Base-by-base conservation (phyloP, 1,284 basidiomycete genomes). In the Lentinula novae-zelandiae region DNA sequence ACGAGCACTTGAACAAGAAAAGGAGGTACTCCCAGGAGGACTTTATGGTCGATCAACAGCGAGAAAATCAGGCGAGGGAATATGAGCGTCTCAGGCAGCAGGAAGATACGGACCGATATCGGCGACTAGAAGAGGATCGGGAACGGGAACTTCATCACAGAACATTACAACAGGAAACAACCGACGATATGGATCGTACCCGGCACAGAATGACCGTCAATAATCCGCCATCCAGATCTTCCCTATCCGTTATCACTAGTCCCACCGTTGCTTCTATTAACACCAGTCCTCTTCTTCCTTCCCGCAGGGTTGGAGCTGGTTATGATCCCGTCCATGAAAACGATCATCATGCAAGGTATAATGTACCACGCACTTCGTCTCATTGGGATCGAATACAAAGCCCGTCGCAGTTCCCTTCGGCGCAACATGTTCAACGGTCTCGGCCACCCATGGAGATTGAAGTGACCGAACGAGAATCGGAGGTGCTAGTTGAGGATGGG, bases 321-420 rank as follows among this genome's bases (percentile, higher is more conserved):
- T 63, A 63, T 55, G 62, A 63, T 39, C 62, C 62, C 33, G 62
- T 63, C 22, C 62, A 63, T 56, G 62, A 63, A 49, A 60, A 53
- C 46, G 54, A 60, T 54, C 49, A 51, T 39, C 31, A 38, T 42
- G 40, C 58, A 31, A 20, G 5, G n/a, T 9, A 20, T 10, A 46
- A 17, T 12, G 17, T 22, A 8, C 9, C 44, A 3, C 55, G 38
- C 36, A 20, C 40, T 31, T 52, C 49, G 9, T 44, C 57, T 31
- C 38, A 40, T 42, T 54, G 53, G 53, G 53, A 40, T 42, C 53
- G 39, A n/a, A 46, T 46, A 46, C 44, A 46, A 9, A 46, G 44
- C 20, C 36, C 53, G 53, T 51, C 49, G 49, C 44, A 46, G 3
- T 46, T 46, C 27, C 44, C 44, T 46, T 8, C 44, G 5, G 20